phyloP scores from a whole-genome alignment of 768 basidiomycete genomes.

The Phanerochaete sordida region DNA sequence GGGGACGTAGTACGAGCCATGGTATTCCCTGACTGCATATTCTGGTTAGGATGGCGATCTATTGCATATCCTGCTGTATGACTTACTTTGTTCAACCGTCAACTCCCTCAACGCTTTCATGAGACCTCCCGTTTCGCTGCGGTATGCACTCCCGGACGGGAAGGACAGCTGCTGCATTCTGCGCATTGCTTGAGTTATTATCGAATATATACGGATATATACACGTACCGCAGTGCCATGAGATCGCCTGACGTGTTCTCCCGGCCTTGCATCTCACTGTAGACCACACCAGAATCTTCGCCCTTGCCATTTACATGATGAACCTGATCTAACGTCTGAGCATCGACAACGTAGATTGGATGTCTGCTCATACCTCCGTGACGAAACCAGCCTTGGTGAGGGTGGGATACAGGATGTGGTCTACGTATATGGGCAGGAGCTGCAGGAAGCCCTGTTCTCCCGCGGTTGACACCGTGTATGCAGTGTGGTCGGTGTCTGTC shows the following conservation, averaged over 20 bases:
- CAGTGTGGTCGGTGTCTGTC: constrained; percentile 95
- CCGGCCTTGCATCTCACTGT: constrained; percentile 95
- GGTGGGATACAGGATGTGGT: constrained; percentile 96
- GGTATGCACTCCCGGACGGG: constrained; percentile 79
- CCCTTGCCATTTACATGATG: constrained; percentile 92
- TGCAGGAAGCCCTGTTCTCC: constrained; percentile 91
- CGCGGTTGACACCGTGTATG: constrained; percentile 94
- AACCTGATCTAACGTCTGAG: constrained; percentile 45
- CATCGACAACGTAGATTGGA: not conserved
- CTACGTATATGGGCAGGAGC: constrained; percentile 84
- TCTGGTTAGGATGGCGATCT: not conserved
- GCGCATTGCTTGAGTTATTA: not conserved
- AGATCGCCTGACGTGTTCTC: constrained; percentile 91
- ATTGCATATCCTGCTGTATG: not conserved
- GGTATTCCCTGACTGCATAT: constrained; percentile 81
- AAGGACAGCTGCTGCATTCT: constrained; percentile 83
- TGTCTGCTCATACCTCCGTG: constrained; percentile 43
- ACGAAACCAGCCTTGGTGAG: constrained; percentile 82
- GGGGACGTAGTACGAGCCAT: constrained; percentile 86
- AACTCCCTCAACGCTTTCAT: constrained; percentile 88
- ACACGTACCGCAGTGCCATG: constrained; percentile 75
- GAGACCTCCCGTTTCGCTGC: constrained; percentile 95
- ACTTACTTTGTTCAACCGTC: constrained; percentile 82
- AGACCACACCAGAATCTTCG: constrained; percentile 93
- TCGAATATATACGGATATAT: too few species aligned